phyloP scores from a whole-genome alignment of 768 basidiomycete species.

The Hygrocybe coccinea region DNA sequence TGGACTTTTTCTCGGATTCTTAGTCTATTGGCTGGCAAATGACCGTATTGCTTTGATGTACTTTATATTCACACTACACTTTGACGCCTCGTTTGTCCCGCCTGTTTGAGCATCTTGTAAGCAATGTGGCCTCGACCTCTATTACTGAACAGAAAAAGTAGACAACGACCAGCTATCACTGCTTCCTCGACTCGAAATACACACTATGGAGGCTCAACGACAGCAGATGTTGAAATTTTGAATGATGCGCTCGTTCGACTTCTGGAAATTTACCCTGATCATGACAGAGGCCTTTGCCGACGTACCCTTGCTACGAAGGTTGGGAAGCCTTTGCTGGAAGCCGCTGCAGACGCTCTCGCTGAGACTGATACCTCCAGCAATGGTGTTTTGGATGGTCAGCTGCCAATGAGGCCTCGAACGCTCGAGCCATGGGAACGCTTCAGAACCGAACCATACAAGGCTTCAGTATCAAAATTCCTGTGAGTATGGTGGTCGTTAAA shows the following conservation, averaged over 20 bases:
- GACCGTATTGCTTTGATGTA: too few relatives aligned
- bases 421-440: conserved; percentile 4
- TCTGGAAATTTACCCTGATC: neutral
- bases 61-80: too few relatives aligned
- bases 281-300: neutral
- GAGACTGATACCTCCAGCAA: neutral
- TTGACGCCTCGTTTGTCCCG: too few relatives aligned
- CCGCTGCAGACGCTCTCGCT: neutral
- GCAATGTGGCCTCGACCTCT: too few relatives aligned
- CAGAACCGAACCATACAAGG: neutral
- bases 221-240: neutral
- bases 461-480: neutral
- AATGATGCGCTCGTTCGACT: neutral
- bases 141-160: too few relatives aligned
- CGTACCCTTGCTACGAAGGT: neutral
- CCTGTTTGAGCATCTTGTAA: too few relatives aligned
- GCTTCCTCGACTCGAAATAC: neutral
- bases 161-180: neutral
- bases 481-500: neutral
- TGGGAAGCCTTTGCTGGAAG: neutral
- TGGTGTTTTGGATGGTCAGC: neutral
- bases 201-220: neutral
- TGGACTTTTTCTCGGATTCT: too few relatives aligned
- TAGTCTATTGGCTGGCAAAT: too few relatives aligned
- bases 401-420: neutral